A percentile compares a stretch with the other conserved stretches of the same genome.
phyloP scores from a whole-genome alignment of 441 rosid species.

The Erodium trifolium region DNA sequence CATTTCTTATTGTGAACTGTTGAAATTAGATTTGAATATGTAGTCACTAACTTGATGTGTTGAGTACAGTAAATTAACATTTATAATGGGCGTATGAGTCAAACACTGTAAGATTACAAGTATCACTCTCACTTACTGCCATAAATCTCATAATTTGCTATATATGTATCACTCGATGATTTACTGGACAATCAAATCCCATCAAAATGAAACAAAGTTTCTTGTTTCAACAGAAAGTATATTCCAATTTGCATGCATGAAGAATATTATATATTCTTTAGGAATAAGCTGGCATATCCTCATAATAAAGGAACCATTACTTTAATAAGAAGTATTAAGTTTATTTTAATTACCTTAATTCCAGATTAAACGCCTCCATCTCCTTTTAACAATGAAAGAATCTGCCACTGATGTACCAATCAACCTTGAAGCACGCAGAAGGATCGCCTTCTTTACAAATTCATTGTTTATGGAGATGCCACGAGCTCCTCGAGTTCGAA shows the following conservation, averaged over 20 bases:
- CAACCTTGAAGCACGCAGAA: slow-evolving; percentile 96
- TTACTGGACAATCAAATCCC: too few species aligned
- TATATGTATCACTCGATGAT: too few species aligned
- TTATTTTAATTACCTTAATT: slow-evolving; percentile 16
- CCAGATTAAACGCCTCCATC: slow-evolving; percentile 86
- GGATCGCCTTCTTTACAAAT: slow-evolving; percentile 88
- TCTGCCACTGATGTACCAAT: slow-evolving; percentile 82
- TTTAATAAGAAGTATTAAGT: slow-evolving; percentile 8
- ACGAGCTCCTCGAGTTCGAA: slow-evolving; percentile 87
- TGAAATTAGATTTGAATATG: not conserved
- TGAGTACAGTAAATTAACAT: too few species aligned
- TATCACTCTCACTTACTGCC: too few species aligned
- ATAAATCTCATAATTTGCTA: too few species aligned
- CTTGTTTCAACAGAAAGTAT: not conserved
- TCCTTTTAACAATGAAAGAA: slow-evolving; percentile 87
- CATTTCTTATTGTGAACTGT: not conserved
- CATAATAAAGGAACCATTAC: not conserved
- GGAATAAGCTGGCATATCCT: not conserved
- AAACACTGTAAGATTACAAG: not conserved
- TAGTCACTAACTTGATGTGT: too few species aligned
- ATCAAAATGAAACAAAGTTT: too few species aligned
- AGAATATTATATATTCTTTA: not conserved
- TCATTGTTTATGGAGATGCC: slow-evolving; percentile 99
- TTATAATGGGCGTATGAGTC: too few species aligned
- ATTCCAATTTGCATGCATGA: not conserved